Evolutionary conservation across 352 stramenopile genomes (phyloP), one percentile per base, ranked within the genome.

Genomic region (Salisapilia sapeloensis): DNA sequence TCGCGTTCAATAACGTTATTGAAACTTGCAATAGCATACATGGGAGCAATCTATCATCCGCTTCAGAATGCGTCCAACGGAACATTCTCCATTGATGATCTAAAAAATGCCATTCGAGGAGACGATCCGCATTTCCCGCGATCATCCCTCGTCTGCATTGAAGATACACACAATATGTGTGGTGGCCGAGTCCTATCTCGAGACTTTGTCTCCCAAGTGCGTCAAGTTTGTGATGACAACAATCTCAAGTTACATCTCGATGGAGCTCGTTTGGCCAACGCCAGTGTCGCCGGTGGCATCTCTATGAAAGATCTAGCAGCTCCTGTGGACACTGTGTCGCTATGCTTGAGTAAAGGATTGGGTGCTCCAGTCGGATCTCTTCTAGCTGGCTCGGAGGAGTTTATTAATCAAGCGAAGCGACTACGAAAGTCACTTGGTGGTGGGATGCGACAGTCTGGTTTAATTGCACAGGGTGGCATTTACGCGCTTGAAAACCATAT

Each of bases 121-220:
- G 67, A 90, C 42, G 71, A 90, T 28, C 63, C 59, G 33, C 74
- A 90, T 42, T 86, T 76, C 38, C 74, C 74, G 24, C 53, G 78
- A 29, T 95, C 92, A 15, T 53, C 57, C 10, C 56, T 98, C 16
- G 72, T 99, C 6, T 75, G 62, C 50, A 56, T 99, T 12, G 95
- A 99, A 53, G 98, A 98, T 61, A 98, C 94, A 27, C 95, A 99
- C 41, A 99, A 99, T 56, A 86, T 84, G 33, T 89, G 92, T 22
- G 94, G 94, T 17, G 93, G 93, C 4, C 63, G 85, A 9, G 67
- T 93, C 15, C 60, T 98, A 18, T 59, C 86, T 10, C 37, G 70
- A 5, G 33, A 49, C 4, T 97, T 95, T 51, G 61, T 97, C 33
- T 52, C 69, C 29, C 29, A 62, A 6, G 58, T 94, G 8, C 65